Evolutionary conservation across 2,329 filamentous ascomycete species (phyloP), one percentile per base, ranked within the genome.

Genomic region (Hypoxylon sp.): DNA sequence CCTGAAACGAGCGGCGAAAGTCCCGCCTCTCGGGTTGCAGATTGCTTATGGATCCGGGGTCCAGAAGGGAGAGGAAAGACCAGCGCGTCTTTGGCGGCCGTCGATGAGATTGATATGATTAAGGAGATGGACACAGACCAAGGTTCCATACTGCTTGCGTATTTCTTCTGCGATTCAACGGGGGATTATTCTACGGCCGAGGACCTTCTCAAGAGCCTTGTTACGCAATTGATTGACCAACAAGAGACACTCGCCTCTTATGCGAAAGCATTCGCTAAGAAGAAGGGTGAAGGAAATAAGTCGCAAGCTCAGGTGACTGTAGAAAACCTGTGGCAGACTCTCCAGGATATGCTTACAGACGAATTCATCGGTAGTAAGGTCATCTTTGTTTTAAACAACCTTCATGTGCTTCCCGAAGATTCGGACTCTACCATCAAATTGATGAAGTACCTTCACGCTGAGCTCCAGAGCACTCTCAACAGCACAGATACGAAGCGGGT

Each of bases 41-140:
- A 82, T 61, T 81, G 74, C 14, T 58, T 83, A 1, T 83, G 81
- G 78, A 74, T 83, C 13, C 76, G 80, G 10, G 81, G 81, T 2
- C 80, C 78, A 1, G 80, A 83, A 59, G 81, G 81, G 3, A 76
- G 80, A 59, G 81, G 81, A 3, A 83, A 83, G 64, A 82, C 81
- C 0, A 81, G 80, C 29, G 81, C 80, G 0, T 77, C 80, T 0
- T 67, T 83, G 57, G 80, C 81, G 0, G 80, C 78, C 2, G 64
- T 83, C 0, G 73, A 80, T 6, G 76, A 79, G 46, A 78, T 83
- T 8, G 79, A 82, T 24, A 73, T 72, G 24, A 59, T 59, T 8
- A 70, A 69, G 14, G 61, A 74, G 9, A 66, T 71, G 5, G 74
- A 73, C 37, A 65, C 70, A 1, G 71, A 69, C 2, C 67, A 77